A percentile compares a stretch with the other conserved stretches of the same genome.
Conservation (phyloP, 768 basidiomycete genomes). For the Termitomyces sp. region DNA sequence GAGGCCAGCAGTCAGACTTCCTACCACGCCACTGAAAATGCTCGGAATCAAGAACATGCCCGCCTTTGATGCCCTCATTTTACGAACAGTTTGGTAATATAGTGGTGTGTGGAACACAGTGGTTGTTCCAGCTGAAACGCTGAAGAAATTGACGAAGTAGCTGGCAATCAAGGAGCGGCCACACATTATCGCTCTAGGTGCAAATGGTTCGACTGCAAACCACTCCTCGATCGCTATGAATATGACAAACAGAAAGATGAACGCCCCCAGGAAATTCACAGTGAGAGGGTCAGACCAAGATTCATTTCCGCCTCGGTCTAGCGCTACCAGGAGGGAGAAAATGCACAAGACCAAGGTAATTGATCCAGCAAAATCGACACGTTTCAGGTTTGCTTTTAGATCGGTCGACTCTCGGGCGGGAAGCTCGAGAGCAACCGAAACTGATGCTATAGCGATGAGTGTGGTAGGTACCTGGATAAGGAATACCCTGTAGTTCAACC, state of each 20-base stretch:
- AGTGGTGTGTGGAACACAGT: slow-evolving; percentile 46
- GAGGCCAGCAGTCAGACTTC: slow-evolving; percentile 46
- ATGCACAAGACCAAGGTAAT: slow-evolving; percentile 44
- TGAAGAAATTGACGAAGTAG: slow-evolving; percentile 55
- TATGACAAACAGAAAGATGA: slow-evolving; percentile 21
- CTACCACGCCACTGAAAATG: slow-evolving; percentile 38
- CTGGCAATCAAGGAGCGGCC: slow-evolving; percentile 42
- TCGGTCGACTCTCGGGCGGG: slow-evolving; percentile 32
- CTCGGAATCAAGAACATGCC: slow-evolving; percentile 44
- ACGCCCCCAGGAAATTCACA: slow-evolving; percentile 26
- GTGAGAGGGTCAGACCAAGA: slow-evolving; percentile 37
- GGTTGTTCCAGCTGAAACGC: slow-evolving; percentile 34
- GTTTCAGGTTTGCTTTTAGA: slow-evolving; percentile 44
- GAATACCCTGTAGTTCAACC: slow-evolving; percentile 36
- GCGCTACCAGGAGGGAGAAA: slow-evolving; percentile 47
- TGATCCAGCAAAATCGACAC: slow-evolving; percentile 60
- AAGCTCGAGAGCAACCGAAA: slow-evolving; percentile 42
- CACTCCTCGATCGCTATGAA: slow-evolving; percentile 41
- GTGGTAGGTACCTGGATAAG: slow-evolving; percentile 52
- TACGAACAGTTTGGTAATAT: slow-evolving; percentile 50
- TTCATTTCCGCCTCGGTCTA: slow-evolving; percentile 45
- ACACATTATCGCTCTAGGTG: slow-evolving; percentile 43
- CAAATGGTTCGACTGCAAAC: slow-evolving; percentile 49
- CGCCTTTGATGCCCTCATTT: slow-evolving; percentile 37
- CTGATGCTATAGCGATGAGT: slow-evolving; percentile 42